Evolutionary conservation across 805 yeast species (phyloP).

Genomic region (Metschnikowia arizonensis): DNA sequence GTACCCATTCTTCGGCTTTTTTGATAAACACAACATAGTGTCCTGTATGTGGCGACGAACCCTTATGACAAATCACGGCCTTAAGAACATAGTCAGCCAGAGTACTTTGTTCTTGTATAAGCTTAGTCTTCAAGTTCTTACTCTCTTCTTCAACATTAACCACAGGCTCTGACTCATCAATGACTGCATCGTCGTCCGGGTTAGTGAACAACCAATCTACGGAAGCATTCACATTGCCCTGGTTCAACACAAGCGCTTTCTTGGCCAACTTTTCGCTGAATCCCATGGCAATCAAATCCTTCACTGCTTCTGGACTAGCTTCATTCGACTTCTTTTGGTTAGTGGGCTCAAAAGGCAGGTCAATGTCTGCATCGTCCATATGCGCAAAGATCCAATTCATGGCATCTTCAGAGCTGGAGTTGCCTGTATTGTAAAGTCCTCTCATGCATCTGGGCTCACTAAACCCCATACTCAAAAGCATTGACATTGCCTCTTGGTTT

Average conservation of each 20-base stretch:
- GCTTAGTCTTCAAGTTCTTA: slow-evolving; percentile 14
- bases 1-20: slow-evolving; percentile 56
- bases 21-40: slow-evolving; percentile 81
- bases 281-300: slow-evolving; percentile 69
- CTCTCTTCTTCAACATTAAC: slow-evolving; percentile 29
- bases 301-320: slow-evolving; percentile 38
- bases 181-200: slow-evolving; percentile 70
- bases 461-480: slow-evolving; percentile 83
- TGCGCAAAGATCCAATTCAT: slow-evolving; percentile 89
- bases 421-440: slow-evolving; percentile 73
- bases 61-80: slow-evolving; percentile 83
- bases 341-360: slow-evolving; percentile 48
- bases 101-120: slow-evolving; percentile 7
- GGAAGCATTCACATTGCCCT: slow-evolving; percentile 65
- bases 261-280: slow-evolving; percentile 59
- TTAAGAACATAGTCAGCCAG: slow-evolving; percentile 44
- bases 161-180: slow-evolving; percentile 29
- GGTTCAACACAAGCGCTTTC: slow-evolving; percentile 63
- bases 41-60: slow-evolving; percentile 84
- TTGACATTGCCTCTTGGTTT: slow-evolving; percentile 49
- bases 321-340: slow-evolving; percentile 9
- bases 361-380: slow-evolving; percentile 79
- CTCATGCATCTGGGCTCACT: slow-evolving; percentile 58
- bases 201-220: slow-evolving; percentile 88
- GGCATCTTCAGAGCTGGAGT: slow-evolving; percentile 61